Percentiles rank a stretch among this genome's conserved stretches.
Evolutionary conservation across 2,329 filamentous ascomycete genomes (phyloP).

Genomic region (Phialophora expanda): DNA sequence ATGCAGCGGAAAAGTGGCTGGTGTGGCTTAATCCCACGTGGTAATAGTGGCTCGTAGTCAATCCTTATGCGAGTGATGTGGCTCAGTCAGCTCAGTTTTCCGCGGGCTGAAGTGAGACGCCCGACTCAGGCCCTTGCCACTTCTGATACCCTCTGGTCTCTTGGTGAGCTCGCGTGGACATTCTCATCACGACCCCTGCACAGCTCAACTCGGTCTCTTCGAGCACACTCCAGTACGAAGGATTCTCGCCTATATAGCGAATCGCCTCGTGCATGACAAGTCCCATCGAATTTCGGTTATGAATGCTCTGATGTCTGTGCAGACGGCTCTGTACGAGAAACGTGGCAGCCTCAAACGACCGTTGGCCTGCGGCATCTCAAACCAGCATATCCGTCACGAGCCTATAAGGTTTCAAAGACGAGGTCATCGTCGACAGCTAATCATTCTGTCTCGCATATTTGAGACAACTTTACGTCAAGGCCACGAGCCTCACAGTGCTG

Average conservation of each 20-base stretch:
- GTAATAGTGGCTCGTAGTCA: constrained; percentile 20
- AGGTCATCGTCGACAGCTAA: not conserved
- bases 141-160: constrained; percentile 13
- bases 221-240: not conserved
- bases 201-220: constrained; percentile 12
- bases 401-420: constrained; percentile 5
- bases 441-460: not conserved
- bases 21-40: constrained; percentile 29
- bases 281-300: constrained; percentile 16
- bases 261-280: constrained; percentile 28
- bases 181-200: constrained; percentile 10
- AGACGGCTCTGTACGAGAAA: not conserved
- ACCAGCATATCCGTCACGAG: not conserved
- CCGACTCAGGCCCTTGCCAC: constrained; percentile 8
- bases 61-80: constrained; percentile 30
- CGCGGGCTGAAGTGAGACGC: constrained; percentile 14
- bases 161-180: constrained; percentile 6
- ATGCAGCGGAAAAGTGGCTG: constrained; percentile 20
- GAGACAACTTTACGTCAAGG: constrained; percentile 11
- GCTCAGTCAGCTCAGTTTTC: constrained; percentile 23
- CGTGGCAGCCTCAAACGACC: constrained; percentile 17
- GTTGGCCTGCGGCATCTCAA: constrained; percentile 1
- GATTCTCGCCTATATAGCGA: constrained; percentile 21
- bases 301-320: not conserved
- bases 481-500: not conserved